phyloP scores from a whole-genome alignment of 2,329 filamentous ascomycete genomes.

The Pseudonectria buxi region DNA sequence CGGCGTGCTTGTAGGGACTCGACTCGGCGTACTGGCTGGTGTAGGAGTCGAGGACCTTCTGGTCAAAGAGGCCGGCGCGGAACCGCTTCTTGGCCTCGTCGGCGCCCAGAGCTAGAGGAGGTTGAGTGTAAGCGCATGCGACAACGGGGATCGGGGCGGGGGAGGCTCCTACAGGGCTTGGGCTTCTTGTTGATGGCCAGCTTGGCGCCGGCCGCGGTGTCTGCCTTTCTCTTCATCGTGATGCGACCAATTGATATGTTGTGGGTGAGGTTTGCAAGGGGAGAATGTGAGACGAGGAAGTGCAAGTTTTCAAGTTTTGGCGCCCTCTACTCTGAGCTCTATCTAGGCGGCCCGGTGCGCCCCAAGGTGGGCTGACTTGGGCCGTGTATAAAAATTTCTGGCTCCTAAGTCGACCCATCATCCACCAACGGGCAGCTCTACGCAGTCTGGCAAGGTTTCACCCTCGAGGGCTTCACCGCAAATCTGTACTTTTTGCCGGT shows the following conservation, averaged over 20 bases:
- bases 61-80: constrained; percentile 58
- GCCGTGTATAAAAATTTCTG: constrained; percentile 15
- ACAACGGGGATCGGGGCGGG: background rate
- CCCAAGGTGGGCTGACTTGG: constrained; percentile 24
- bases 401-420: constrained; percentile 22
- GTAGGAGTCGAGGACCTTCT: constrained; percentile 51
- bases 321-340: background rate
- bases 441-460: background rate
- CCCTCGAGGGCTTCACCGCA: no score
- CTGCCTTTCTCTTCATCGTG: constrained; percentile 55
- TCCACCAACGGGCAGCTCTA: constrained; percentile 3
- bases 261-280: constrained; percentile 4
- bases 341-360: constrained; percentile 9
- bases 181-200: constrained; percentile 46
- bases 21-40: constrained; percentile 57
- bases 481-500: no score
- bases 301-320: background rate
- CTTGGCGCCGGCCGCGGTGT: constrained; percentile 35
- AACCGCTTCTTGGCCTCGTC: constrained; percentile 53
- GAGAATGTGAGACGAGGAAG: constrained; percentile 5
- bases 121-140: constrained; percentile 10
- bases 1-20: constrained; percentile 80
- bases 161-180: constrained; percentile 36
- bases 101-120: constrained; percentile 35
- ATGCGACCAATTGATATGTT: constrained; percentile 12